Percentiles rank a stretch among this genome's conserved stretches.
phyloP scores from a whole-genome alignment of 345 rosid genomes.

The Lepidium sativum region DNA sequence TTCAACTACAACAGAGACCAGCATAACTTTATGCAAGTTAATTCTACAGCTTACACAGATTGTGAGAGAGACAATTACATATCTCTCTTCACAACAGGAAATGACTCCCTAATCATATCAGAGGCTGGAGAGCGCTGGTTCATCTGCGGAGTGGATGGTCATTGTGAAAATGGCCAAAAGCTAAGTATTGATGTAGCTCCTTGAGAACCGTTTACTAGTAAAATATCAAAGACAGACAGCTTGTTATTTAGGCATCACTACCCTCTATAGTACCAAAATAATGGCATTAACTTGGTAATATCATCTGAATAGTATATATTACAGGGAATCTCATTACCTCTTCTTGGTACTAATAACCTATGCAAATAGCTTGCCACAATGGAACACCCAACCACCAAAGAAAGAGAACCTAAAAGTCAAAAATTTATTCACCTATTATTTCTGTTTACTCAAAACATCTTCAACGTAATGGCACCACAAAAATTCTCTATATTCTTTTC shows the following conservation, averaged over 20 bases:
- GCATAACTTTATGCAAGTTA: conserved; percentile 40
- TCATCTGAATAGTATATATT: conserved; percentile 6
- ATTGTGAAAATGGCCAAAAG: conserved; percentile 34
- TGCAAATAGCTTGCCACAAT: not conserved
- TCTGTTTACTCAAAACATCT: too few species aligned
- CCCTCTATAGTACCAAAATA: conserved; percentile 5
- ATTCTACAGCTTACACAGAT: conserved; percentile 31
- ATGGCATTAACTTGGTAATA: conserved; percentile 3
- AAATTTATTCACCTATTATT: too few species aligned
- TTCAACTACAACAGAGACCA: conserved; percentile 26
- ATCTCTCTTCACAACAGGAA: conserved; percentile 27
- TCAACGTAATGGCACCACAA: too few species aligned
- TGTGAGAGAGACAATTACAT: conserved; percentile 25
- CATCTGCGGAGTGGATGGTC: conserved; percentile 27
- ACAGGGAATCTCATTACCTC: not conserved
- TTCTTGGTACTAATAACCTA: not conserved
- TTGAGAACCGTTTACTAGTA: not conserved
- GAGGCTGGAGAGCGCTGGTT: conserved; percentile 21
- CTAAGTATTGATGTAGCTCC: conserved; percentile 22
- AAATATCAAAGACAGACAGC: not conserved
- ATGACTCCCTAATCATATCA: conserved; percentile 23
- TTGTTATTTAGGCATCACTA: conserved; percentile 6
- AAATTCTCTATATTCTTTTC: too few species aligned
- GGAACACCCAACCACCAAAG: not conserved
- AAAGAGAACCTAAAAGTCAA: not conserved